A percentile compares a stretch with the other conserved stretches of the same genome.
These are phyloP conservation scores for Linderniella brevidens DNA, from an alignment of 257 asterid genomes.

Conservation along the genomic window DNA sequence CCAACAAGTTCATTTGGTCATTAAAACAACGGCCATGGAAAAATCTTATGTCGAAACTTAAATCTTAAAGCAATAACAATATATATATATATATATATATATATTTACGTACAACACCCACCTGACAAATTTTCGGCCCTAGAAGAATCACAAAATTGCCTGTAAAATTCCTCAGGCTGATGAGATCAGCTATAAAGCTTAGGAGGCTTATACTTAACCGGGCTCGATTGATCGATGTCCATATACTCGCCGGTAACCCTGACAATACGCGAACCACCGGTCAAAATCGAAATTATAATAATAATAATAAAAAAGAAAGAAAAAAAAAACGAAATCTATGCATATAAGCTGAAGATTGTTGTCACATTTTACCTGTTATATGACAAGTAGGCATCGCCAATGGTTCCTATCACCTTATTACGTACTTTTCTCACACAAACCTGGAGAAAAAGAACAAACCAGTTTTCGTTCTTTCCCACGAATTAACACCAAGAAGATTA, in stretches of 20 bases:
- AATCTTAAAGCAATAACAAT: too few relatives aligned
- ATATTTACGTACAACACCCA: too few relatives aligned
- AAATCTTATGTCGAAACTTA: too few relatives aligned
- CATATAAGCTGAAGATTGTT: slow-evolving; percentile 1
- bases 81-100: too few relatives aligned
- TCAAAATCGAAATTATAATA: too few relatives aligned
- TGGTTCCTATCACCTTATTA: slow-evolving; percentile 81
- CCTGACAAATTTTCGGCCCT: too few relatives aligned
- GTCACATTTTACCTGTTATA: slow-evolving; percentile 64
- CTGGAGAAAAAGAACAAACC: slow-evolving; percentile 13
- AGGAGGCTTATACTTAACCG: too few relatives aligned
- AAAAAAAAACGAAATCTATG: not conserved
- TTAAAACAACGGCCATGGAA: too few relatives aligned
- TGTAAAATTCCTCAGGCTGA: too few relatives aligned
- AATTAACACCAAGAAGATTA: not conserved
- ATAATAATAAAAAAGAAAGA: not conserved
- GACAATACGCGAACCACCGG: slow-evolving; percentile 7
- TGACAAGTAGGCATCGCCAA: slow-evolving; percentile 66
- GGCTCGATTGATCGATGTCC: slow-evolving; percentile 26
- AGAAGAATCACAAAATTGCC: too few relatives aligned
- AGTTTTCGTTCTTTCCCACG: not conserved
- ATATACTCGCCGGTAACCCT: slow-evolving; percentile 67
- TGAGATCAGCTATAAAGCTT: too few relatives aligned
- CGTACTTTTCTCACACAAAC: slow-evolving; percentile 90
- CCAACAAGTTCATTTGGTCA: too few relatives aligned